Percentiles rank a stretch among this genome's conserved stretches.
Conservation (phyloP, 345 rosid species). For the Syzygium grande region DNA sequence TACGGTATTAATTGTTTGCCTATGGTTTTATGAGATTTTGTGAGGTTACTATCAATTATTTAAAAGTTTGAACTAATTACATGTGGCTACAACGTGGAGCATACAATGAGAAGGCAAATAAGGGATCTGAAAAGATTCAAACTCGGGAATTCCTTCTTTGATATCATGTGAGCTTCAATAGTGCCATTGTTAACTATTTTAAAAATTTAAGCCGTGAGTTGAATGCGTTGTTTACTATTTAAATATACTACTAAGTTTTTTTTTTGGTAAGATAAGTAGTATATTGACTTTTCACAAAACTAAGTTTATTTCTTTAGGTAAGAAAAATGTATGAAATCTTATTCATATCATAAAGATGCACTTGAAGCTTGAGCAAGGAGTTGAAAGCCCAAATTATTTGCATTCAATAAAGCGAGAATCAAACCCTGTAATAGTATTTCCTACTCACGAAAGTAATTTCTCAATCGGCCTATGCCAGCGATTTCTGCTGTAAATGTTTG, state of each 20-base stretch:
- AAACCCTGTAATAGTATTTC: background rate
- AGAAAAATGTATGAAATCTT: background rate
- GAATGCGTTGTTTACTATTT: background rate
- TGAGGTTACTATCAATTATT: too few relatives aligned
- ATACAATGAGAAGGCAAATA: background rate
- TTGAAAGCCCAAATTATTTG: background rate
- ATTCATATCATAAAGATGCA: background rate
- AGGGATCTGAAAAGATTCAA: background rate
- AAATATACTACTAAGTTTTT: background rate
- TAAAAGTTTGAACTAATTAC: too few relatives aligned
- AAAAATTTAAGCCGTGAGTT: background rate
- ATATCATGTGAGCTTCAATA: background rate
- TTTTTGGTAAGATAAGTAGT: too few relatives aligned
- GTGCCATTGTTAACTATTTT: rapidly evolving
- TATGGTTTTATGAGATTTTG: background rate
- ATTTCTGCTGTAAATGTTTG: background rate
- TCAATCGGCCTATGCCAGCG: background rate
- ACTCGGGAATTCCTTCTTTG: background rate
- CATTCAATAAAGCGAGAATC: background rate
- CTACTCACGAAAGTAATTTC: background rate
- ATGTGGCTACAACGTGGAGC: background rate
- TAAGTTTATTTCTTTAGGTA: background rate
- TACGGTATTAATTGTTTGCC: background rate
- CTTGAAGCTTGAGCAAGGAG: background rate
- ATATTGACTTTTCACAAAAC: too few relatives aligned